Evolutionary conservation across 352 stramenopile genomes (phyloP).

Genomic region (Phytophthora sojae): DNA sequence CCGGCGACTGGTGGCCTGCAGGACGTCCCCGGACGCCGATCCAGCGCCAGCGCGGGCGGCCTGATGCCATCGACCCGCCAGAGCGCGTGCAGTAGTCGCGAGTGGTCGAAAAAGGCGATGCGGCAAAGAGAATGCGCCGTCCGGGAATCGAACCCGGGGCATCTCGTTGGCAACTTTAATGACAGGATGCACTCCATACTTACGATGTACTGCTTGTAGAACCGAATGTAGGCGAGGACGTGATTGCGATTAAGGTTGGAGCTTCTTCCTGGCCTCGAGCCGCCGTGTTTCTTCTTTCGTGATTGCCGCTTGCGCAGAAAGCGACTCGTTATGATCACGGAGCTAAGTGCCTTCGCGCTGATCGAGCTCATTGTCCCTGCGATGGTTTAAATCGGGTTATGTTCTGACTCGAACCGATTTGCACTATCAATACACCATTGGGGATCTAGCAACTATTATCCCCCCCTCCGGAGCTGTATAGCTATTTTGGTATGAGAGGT

Average conservation of each 20-base stretch:
- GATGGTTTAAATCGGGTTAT: too few relatives aligned
- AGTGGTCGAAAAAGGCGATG: conserved; percentile 1
- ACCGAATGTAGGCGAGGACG: not conserved
- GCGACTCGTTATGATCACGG: not conserved
- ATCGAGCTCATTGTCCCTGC: too few relatives aligned
- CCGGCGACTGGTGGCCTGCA: too few relatives aligned
- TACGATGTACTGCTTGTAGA: not conserved
- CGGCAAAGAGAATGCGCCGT: conserved; percentile 33
- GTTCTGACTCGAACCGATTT: too few relatives aligned
- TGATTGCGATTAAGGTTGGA: not conserved
- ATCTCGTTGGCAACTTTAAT: conserved; percentile 35
- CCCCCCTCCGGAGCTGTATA: too few relatives aligned
- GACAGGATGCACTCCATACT: too few relatives aligned
- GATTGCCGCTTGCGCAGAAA: not conserved
- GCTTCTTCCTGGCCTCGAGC: not conserved
- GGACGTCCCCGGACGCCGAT: not conserved
- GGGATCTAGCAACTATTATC: too few relatives aligned
- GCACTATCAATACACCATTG: too few relatives aligned
- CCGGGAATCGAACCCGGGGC: conserved; percentile 36
- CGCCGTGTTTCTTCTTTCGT: conserved; percentile 33
- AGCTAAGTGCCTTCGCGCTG: too few relatives aligned
- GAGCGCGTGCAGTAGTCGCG: not conserved
- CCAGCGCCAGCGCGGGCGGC: not conserved
- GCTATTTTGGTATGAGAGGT: too few relatives aligned
- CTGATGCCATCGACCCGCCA: not conserved